These are phyloP conservation scores for Aspergillus intermedius DNA, from an alignment of 2,329 filamentous ascomycete genomes.

Conservation along the genomic window DNA sequence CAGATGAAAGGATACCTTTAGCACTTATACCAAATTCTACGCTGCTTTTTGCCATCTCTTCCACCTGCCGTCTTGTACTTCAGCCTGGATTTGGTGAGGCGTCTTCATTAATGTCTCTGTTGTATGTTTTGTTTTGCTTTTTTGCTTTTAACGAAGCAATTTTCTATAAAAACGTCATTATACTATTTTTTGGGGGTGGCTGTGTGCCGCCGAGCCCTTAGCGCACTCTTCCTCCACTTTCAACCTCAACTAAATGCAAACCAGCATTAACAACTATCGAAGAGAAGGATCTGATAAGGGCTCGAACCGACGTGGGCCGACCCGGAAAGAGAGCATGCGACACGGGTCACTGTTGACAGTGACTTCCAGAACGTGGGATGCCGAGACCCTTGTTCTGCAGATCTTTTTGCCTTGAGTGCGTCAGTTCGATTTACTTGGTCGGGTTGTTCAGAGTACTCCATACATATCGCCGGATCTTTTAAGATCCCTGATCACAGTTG, in stretches of 20 bases:
- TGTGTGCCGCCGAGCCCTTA: background rate
- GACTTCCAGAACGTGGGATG: background rate
- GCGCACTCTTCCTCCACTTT: background rate
- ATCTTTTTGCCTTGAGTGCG: background rate
- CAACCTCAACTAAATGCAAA: too few species aligned
- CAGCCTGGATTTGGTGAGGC: too few species aligned
- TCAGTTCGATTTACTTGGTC: background rate
- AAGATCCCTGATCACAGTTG: background rate
- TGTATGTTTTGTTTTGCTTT: too few species aligned
- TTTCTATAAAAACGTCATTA: too few species aligned
- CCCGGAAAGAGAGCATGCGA: background rate
- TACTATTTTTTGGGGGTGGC: too few species aligned
- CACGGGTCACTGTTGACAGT: background rate
- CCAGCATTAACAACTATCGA: background rate
- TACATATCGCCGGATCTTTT: background rate
- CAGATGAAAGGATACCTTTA: too few species aligned
- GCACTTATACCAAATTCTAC: too few species aligned
- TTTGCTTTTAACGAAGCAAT: too few species aligned
- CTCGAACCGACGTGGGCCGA: background rate
- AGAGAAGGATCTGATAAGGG: background rate
- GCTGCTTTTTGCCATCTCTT: too few species aligned
- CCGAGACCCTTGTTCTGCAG: background rate
- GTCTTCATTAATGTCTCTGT: too few species aligned
- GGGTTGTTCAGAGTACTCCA: background rate
- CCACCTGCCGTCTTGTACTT: too few species aligned